phyloP scores from a whole-genome alignment of 345 rosid genomes.

The Syzygium aromaticum region DNA sequence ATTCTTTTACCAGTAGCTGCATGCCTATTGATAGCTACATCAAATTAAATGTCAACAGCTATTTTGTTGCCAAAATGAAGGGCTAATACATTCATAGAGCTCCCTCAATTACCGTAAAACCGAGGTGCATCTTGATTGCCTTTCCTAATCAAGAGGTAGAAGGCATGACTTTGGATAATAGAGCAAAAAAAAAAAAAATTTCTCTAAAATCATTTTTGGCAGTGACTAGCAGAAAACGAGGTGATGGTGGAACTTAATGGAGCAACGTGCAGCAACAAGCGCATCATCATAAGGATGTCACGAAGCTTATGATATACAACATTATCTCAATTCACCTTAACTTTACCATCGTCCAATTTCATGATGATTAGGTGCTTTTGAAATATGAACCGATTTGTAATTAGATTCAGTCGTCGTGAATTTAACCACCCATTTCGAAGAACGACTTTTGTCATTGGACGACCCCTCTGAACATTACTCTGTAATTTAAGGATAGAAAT shows the following conservation, averaged over 20 bases:
- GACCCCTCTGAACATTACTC: neutral
- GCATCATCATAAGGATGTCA: neutral
- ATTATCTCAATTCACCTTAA: neutral
- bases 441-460: rapidly evolving
- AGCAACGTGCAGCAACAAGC: neutral
- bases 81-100: too few relatives aligned
- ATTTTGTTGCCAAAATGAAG: too few relatives aligned
- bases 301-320: neutral
- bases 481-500: neutral
- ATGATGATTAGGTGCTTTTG: neutral
- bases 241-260: neutral
- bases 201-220: neutral
- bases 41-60: too few relatives aligned
- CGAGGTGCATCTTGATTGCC: too few relatives aligned
- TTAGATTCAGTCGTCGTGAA: neutral
- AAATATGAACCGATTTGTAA: neutral
- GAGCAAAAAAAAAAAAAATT: neutral
- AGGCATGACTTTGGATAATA: neutral
- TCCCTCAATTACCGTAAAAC: too few relatives aligned
- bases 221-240: neutral
- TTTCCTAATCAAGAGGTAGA: neutral
- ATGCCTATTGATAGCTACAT: too few relatives aligned
- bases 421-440: neutral
- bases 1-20: too few relatives aligned
- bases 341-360: neutral